Evolutionary conservation across 176 grass and related monocot genomes (phyloP).

Genomic region (Juncus effusus): DNA sequence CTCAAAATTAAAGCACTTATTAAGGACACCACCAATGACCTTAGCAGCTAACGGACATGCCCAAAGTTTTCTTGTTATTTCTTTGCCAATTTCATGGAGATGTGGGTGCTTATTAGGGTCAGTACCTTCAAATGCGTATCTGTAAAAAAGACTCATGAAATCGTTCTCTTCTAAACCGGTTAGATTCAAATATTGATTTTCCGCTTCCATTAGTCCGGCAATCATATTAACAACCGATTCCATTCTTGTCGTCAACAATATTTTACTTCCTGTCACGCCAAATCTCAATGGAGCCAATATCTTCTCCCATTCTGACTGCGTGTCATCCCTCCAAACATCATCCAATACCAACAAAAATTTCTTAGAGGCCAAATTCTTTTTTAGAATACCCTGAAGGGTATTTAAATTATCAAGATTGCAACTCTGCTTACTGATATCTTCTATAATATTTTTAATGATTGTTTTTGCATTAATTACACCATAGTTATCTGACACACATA

Average conservation of each 20-base stretch:
- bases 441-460: constrained; percentile 17
- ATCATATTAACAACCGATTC: constrained; percentile 39
- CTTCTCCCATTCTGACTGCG: constrained; percentile 5
- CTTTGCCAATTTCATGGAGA: constrained; percentile 34
- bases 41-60: constrained; percentile 41
- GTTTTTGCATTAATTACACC: constrained; percentile 2
- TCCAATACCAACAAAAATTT: constrained; percentile 31
- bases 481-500: constrained; percentile 17
- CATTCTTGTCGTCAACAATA: constrained; percentile 17
- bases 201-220: not conserved
- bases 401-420: constrained; percentile 13
- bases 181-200: constrained; percentile 26
- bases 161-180: constrained; percentile 32
- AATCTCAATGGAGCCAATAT: constrained; percentile 13
- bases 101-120: constrained; percentile 4
- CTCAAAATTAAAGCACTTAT: not conserved
- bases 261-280: constrained; percentile 26
- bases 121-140: constrained; percentile 22
- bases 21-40: constrained; percentile 31
- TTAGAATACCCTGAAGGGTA: constrained; percentile 14
- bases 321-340: constrained; percentile 30
- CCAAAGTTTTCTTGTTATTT: constrained; percentile 35
- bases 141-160: constrained; percentile 35
- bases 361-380: not conserved
- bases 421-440: not conserved